Conservation (phyloP, 2,329 filamentous ascomycete genomes). For the Aspergillus brunneoviolaceus region DNA sequence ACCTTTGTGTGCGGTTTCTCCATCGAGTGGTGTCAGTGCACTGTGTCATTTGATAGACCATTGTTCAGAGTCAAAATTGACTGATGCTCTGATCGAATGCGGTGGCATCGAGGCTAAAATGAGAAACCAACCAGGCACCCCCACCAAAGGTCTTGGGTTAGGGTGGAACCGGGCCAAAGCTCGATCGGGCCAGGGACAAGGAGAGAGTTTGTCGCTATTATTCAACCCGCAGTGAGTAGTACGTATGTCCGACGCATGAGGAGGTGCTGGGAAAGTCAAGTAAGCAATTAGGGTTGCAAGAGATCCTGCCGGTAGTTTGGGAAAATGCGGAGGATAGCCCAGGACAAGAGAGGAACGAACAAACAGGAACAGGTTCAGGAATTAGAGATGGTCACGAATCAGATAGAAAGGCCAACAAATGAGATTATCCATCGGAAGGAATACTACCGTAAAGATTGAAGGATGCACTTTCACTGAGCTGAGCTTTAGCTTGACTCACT, state of each 20-base stretch:
- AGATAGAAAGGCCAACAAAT: not conserved
- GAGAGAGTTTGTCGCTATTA: not conserved
- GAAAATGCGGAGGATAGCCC: not conserved
- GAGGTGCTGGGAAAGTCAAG: not conserved
- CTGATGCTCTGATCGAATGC: not conserved
- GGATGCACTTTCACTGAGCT: not conserved
- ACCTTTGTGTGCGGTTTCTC: not conserved
- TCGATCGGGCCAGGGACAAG: not conserved
- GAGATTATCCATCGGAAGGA: not conserved
- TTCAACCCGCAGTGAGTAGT: not conserved
- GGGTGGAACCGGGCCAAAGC: not conserved
- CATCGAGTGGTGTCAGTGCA: slow-evolving; percentile 6
- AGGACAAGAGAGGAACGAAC: not conserved
- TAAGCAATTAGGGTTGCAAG: not conserved
- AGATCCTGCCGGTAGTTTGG: not conserved
- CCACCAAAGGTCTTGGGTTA: not conserved
- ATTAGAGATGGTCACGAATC: not conserved
- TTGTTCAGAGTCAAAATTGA: not conserved
- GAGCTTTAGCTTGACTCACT: no score
- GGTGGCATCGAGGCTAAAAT: not conserved
- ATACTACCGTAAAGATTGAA: not conserved
- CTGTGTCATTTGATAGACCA: slow-evolving; percentile 3
- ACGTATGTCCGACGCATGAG: not conserved
- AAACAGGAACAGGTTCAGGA: not conserved
- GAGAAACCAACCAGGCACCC: not conserved